Evolutionary conservation across 192 early-diverging fungal species (phyloP).

Genomic region (Gonapodya sp.): DNA sequence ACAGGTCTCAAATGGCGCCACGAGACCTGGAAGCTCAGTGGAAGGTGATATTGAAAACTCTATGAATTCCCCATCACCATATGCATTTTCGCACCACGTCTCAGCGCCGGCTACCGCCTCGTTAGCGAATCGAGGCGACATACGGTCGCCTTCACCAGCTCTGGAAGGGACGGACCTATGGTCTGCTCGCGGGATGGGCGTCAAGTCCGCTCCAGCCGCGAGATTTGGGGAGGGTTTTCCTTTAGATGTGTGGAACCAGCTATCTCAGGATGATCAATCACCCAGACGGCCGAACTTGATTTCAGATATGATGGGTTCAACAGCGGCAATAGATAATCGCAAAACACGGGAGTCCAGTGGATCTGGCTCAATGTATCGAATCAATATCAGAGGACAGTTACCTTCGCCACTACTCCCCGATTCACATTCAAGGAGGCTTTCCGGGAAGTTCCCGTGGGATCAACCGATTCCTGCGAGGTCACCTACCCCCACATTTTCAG

Average conservation of each 20-base stretch:
- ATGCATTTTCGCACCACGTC: neutral
- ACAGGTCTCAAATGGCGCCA: conserved; percentile 10
- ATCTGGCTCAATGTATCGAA: neutral
- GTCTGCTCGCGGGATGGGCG: neutral
- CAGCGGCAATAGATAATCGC: too few species aligned
- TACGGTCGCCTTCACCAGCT: neutral
- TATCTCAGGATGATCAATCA: too few species aligned
- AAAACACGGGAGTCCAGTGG: too few species aligned
- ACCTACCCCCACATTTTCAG: neutral
- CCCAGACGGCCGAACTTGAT: neutral
- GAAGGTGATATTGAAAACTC: neutral
- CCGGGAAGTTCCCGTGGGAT: neutral
- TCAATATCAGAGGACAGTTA: too few species aligned
- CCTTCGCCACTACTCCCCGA: too few species aligned
- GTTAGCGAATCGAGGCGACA: neutral
- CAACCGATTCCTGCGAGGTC: neutral
- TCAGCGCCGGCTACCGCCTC: neutral
- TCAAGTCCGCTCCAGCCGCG: neutral
- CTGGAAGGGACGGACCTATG: neutral
- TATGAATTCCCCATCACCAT: neutral
- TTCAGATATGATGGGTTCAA: neutral
- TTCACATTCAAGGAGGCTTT: neutral
- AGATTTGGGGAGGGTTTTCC: neutral
- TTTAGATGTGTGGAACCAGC: neutral
- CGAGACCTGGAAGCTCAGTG: neutral